Evolutionary conservation across 768 basidiomycete species (phyloP).

Genomic region (Polyporus arcularius): DNA sequence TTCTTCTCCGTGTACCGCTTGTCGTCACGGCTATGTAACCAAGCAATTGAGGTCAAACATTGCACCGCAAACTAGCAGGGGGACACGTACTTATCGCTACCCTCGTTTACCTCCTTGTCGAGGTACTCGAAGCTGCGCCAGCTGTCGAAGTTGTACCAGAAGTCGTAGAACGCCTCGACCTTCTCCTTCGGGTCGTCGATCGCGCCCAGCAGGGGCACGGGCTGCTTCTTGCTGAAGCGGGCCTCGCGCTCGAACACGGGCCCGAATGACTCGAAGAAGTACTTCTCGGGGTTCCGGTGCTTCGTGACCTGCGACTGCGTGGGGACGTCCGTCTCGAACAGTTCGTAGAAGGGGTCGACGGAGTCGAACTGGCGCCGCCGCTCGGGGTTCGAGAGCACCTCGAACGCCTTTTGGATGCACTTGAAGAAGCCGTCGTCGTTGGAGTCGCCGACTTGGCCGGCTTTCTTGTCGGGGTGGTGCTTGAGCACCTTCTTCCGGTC

Average conservation of each 20-base stretch:
- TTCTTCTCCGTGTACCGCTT: constrained; percentile 99
- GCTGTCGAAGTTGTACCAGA: constrained; percentile 99
- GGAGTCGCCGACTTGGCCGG: constrained; percentile 71
- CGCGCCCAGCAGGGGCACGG: constrained; percentile 79
- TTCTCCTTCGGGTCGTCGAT: constrained; percentile 72
- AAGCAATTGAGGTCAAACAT: too few species aligned
- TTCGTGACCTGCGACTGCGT: constrained; percentile 58
- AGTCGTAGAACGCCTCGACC: constrained; percentile 95
- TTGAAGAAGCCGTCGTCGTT: constrained; percentile 99
- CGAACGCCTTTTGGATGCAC: constrained; percentile 98
- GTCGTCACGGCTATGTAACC: constrained; percentile 78
- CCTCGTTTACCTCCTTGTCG: constrained; percentile 99
- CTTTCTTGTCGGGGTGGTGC: constrained; percentile 98
- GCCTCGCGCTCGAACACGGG: constrained; percentile 91
- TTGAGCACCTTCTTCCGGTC: constrained; percentile 99
- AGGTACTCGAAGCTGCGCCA: constrained; percentile 98
- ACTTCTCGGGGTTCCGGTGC: constrained; percentile 47
- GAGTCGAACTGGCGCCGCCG: constrained; percentile 95
- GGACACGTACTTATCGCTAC: constrained; percentile 89
- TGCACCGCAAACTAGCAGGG: too few species aligned
- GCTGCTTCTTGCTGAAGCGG: constrained; percentile 86
- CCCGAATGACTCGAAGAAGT: constrained; percentile 71
- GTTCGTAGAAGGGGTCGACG: constrained; percentile 78
- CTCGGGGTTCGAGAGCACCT: constrained; percentile 85
- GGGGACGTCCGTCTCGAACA: constrained; percentile 78